phyloP scores from a whole-genome alignment of 1,284 basidiomycete species.

The Porogramme epimiltina region DNA sequence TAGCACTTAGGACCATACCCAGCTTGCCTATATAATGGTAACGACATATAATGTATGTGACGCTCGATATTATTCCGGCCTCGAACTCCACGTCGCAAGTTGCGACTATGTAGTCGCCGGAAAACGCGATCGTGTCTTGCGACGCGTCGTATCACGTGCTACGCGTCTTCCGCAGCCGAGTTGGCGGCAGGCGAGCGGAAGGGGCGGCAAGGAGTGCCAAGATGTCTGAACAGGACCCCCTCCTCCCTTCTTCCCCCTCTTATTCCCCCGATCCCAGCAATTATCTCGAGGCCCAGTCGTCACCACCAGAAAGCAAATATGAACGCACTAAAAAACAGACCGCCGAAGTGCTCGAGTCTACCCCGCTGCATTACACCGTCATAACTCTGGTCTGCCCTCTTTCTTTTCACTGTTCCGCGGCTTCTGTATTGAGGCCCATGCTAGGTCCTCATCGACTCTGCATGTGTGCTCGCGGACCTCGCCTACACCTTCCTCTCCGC shows the following conservation, averaged over 20 bases:
- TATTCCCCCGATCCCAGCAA: conserved; percentile 23
- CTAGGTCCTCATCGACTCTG: conserved; percentile 66
- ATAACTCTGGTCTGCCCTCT: conserved; percentile 48
- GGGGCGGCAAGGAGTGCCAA: background rate
- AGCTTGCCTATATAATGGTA: too few relatives aligned
- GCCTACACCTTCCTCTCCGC: conserved; percentile 64
- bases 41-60: too few relatives aligned
- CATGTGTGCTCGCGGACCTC: conserved; percentile 69
- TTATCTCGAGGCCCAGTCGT: conserved; percentile 16
- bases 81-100: too few relatives aligned
- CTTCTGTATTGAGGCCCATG: background rate
- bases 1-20: too few relatives aligned
- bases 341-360: conserved; percentile 55
- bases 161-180: too few relatives aligned
- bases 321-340: conserved; percentile 38
- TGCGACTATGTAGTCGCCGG: too few relatives aligned
- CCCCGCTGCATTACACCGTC: conserved; percentile 55
- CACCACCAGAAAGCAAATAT: conserved; percentile 14
- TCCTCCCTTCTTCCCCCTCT: conserved; percentile 43
- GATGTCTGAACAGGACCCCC: conserved; percentile 56
- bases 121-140: too few relatives aligned
- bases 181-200: too few relatives aligned
- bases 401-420: background rate
- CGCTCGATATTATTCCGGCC: too few relatives aligned
- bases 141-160: too few relatives aligned